Evolutionary conservation across 1,139 yeast genomes (phyloP), one percentile per base, ranked within the genome.

Genomic region (Trichomonascaceae sp.): DNA sequence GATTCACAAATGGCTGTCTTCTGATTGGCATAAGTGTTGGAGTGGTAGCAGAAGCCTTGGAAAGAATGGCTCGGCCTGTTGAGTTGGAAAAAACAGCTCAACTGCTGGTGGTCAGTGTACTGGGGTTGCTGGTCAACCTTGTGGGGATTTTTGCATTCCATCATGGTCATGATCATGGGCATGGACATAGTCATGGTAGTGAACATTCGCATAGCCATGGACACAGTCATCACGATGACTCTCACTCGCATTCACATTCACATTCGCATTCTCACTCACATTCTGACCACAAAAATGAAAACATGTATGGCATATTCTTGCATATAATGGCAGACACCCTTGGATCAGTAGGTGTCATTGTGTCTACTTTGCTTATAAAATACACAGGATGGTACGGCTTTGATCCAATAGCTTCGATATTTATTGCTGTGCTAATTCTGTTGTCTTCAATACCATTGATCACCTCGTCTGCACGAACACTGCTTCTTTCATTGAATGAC

Each of bases 101-200:
- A 67, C 76, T 93, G 62, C 74, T 95, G 36, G 79, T 91, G 17
- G 99, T 93, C 3, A 87, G 96, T 38, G 71, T 83, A 1, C 69
- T 91, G 54, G 99, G 99, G 0, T 74, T 95, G 49, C 68, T 87
- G 53, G 99, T 95, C 20, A 95, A 95, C 66, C 68, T 93, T 53
- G 89, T 93, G 30, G 99, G 99, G 1, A 85, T 95, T 3, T 86
- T 90, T 71, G 97, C 97, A 0, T 93, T 95, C 63, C 90, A 88
- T 64, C 98, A 91, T 68, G 91, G 88, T 1, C 84, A 81, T 61
- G 66, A 69, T 7, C 81, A 76, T 55, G 68, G 70, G 10, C 69
- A 72, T 39, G 36, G 54, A 4, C 68, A 61, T 47, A 45, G 49
- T 13, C 63, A 64, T 49, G 44, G 51, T 20, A 66, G 66, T 49